Percentiles rank a stretch among this genome's conserved stretches.
phyloP scores from a whole-genome alignment of 1,284 basidiomycete species.

The Papiliotrema flavescens region DNA sequence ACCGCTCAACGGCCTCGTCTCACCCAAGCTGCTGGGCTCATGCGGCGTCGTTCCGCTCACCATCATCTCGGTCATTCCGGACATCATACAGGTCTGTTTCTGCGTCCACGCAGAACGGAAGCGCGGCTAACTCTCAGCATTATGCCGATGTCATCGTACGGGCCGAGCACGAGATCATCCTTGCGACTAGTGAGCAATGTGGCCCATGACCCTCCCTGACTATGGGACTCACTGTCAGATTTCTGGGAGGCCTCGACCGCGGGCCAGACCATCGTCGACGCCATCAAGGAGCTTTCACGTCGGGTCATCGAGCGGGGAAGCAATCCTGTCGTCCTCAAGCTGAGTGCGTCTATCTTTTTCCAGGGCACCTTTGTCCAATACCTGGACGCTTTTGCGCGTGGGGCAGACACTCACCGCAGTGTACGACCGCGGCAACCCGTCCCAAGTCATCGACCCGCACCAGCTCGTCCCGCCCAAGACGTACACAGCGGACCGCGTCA shows the following conservation, averaged over 20 bases:
- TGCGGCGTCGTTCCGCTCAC: conserved; percentile 26
- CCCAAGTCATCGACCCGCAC: conserved; percentile 23
- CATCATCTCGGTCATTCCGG: conserved; percentile 33
- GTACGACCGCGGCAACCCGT: conserved; percentile 34
- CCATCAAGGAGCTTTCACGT: conserved; percentile 28
- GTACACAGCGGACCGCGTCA: conserved; percentile 43
- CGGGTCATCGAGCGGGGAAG: conserved; percentile 21
- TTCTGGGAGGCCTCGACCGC: conserved; percentile 33
- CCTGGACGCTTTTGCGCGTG: too few species aligned
- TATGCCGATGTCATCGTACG: conserved; percentile 30
- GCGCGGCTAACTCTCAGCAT: conserved; percentile 6
- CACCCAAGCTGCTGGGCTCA: conserved; percentile 25
- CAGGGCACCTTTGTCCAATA: too few species aligned
- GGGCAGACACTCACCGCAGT: conserved; percentile 4
- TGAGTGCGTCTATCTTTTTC: conserved; percentile 19
- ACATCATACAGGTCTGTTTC: conserved; percentile 22
- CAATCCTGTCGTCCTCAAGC: conserved; percentile 31
- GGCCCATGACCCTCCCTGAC: background rate
- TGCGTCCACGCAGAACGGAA: too few species aligned
- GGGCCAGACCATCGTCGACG: conserved; percentile 25
- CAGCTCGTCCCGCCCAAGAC: conserved; percentile 22
- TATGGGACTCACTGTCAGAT: conserved; percentile 11
- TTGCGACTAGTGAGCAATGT: conserved; percentile 35
- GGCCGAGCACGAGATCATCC: conserved; percentile 32
- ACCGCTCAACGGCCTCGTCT: conserved; percentile 25